Conservation (phyloP, 1,139 yeast genomes). For the Diutina pseudorugosa region DNA sequence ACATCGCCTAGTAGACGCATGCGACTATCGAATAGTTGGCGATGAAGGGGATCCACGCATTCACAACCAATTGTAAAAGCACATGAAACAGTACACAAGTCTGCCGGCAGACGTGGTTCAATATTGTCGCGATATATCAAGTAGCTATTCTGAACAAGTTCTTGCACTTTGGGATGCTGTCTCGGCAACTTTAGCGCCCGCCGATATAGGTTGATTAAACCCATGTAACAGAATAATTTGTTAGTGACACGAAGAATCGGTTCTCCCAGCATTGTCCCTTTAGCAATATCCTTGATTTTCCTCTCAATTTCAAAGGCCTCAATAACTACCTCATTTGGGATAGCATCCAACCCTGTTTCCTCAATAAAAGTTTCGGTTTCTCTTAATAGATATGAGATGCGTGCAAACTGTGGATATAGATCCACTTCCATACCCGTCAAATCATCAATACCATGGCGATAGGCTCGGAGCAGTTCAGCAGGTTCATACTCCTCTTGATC, state of each 20-base stretch:
- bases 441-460: not conserved
- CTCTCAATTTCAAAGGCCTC: constrained; percentile 8
- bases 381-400: not conserved
- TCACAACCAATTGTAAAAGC: constrained; percentile 53
- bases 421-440: constrained; percentile 1
- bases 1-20: constrained; percentile 23
- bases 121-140: constrained; percentile 22
- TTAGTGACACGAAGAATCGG: constrained; percentile 22
- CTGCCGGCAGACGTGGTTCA: constrained; percentile 37
- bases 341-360: not conserved
- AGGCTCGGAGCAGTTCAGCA: constrained; percentile 1
- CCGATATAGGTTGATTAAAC: constrained; percentile 43
- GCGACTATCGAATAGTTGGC: constrained; percentile 25
- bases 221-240: constrained; percentile 41
- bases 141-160: constrained; percentile 32
- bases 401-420: not conserved
- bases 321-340: not conserved
- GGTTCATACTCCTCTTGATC: constrained; percentile 7
- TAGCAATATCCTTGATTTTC: constrained; percentile 3
- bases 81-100: constrained; percentile 43
- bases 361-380: not conserved
- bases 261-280: constrained; percentile 1
- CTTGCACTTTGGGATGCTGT: constrained; percentile 32
- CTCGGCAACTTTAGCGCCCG: constrained; percentile 39
- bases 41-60: constrained; percentile 21